These are phyloP conservation scores for Pichia nakasei DNA, from an alignment of 805 yeast species.

Conservation along the genomic window DNA sequence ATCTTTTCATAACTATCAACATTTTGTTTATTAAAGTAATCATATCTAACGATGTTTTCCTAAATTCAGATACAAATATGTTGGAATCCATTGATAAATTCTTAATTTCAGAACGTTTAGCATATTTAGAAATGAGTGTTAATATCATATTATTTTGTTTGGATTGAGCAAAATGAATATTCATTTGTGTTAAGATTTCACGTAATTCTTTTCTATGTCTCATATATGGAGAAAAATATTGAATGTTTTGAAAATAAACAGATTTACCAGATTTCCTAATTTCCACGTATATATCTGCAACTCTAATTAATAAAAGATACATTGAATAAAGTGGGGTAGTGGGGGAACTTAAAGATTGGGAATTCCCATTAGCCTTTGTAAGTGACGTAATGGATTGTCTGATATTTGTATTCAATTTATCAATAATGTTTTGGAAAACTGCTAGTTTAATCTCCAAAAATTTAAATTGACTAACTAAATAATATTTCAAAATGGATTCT, in stretches of 20 bases:
- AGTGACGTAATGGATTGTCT: conserved; percentile 6
- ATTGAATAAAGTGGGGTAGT: conserved; percentile 29
- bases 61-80: conserved; percentile 24
- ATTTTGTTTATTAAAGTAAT: conserved; percentile 24
- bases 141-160: conserved; percentile 42
- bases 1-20: conserved; percentile 25
- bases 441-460: conserved; percentile 19
- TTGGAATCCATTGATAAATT: conserved; percentile 4
- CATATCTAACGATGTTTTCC: conserved; percentile 35
- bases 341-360: conserved; percentile 5
- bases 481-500: conserved; percentile 15
- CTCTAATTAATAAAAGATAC: conserved; percentile 32
- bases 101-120: conserved; percentile 28
- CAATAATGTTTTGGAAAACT: conserved; percentile 24
- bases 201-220: conserved; percentile 20
- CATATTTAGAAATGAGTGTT: conserved; percentile 38
- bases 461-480: conserved; percentile 19
- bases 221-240: conserved; percentile 34
- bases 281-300: conserved; percentile 42
- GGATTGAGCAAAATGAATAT: conserved; percentile 27
- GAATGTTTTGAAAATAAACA: conserved; percentile 35
- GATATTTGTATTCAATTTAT: conserved; percentile 17
- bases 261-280: conserved; percentile 41
- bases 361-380: background rate
- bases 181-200: conserved; percentile 17